phyloP scores from a whole-genome alignment of 148 eudicot genomes.

The Pharnaceum exiguum region DNA sequence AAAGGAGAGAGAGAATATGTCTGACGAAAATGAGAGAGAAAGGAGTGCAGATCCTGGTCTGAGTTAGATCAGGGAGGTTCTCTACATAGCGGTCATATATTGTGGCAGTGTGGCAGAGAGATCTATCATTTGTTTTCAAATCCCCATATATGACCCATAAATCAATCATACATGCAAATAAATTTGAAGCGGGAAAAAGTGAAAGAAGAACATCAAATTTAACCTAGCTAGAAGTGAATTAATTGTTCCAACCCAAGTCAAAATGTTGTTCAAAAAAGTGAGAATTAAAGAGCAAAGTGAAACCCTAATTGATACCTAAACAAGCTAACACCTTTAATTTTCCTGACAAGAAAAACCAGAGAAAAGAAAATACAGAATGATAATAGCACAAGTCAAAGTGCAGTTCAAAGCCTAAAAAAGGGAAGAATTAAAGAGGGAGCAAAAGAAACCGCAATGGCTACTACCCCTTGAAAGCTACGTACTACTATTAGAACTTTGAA shows the following conservation, averaged over 20 bases:
- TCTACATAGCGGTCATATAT: too few species aligned
- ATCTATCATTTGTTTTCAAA: slow-evolving; percentile 32
- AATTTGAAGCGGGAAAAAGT: neutral
- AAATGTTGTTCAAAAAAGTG: neutral
- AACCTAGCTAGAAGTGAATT: neutral
- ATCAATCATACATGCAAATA: slow-evolving; percentile 10
- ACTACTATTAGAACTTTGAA: neutral
- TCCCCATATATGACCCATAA: slow-evolving; percentile 31
- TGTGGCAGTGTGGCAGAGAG: neutral
- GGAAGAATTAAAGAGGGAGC: too few species aligned
- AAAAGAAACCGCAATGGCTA: too few species aligned
- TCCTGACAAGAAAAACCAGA: too few species aligned
- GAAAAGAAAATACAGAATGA: too few species aligned
- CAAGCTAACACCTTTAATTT: neutral
- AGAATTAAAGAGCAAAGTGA: neutral
- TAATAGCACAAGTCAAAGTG: too few species aligned
- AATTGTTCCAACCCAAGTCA: neutral
- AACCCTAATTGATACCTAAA: neutral
- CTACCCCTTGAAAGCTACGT: too few species aligned
- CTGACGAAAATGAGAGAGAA: too few species aligned
- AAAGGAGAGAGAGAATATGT: slow-evolving; percentile 19
- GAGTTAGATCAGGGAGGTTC: slow-evolving; percentile 29
- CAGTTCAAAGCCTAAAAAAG: too few species aligned
- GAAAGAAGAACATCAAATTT: neutral
- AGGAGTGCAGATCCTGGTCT: slow-evolving; percentile 27